These are phyloP conservation scores for Dactylis glomerata DNA, from an alignment of 176 grass and related monocot genomes.

Conservation along the genomic window DNA sequence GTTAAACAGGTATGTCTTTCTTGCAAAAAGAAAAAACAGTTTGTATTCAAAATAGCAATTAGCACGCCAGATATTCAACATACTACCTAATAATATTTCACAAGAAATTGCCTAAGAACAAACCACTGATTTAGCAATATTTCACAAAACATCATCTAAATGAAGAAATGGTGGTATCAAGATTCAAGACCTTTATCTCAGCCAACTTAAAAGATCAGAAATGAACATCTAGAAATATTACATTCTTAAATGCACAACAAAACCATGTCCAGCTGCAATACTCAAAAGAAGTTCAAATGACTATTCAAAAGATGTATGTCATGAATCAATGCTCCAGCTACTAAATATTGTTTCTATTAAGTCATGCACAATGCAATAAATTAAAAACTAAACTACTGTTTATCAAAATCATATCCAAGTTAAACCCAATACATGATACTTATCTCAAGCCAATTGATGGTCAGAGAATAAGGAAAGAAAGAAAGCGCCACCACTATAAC, in stretches of 20 bases:
- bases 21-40: background rate
- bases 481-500: conserved; percentile 26
- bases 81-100: background rate
- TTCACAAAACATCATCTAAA: background rate
- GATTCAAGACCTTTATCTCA: background rate
- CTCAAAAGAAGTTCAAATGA: background rate
- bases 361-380: background rate
- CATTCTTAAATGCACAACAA: no score
- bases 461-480: background rate
- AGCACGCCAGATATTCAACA: background rate
- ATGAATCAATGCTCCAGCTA: background rate
- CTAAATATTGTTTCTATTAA: background rate
- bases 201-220: background rate
- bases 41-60: background rate
- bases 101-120: background rate
- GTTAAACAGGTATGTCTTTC: background rate
- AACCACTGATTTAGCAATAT: background rate
- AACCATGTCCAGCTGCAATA: background rate
- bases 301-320: background rate
- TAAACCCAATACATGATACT: background rate
- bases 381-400: background rate
- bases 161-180: background rate
- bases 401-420: background rate
- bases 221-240: background rate
- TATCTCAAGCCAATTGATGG: background rate